Percentiles rank a stretch among this genome's conserved stretches.
Conservation (phyloP, 352 stramenopile species). For the Albugo laibachii region DNA sequence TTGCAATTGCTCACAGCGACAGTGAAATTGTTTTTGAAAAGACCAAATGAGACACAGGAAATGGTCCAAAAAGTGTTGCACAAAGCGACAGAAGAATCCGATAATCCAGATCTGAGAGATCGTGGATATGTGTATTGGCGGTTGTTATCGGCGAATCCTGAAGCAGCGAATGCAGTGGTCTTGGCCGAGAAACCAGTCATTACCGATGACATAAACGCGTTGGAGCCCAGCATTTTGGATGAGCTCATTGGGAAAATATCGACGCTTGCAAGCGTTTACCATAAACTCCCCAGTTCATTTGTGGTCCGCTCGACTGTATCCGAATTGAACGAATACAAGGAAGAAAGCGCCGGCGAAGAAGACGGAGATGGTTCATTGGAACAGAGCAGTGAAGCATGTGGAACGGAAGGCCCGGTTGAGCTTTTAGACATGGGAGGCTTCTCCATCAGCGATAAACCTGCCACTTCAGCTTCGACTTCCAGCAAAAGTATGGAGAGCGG, state of each 20-base stretch:
- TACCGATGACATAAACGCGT: constrained; percentile 92
- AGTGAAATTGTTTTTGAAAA: constrained; percentile 98
- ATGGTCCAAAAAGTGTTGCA: constrained; percentile 97
- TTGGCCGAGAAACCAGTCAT: constrained; percentile 98
- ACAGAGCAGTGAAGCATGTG: constrained; percentile 7
- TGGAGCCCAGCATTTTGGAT: constrained; percentile 91
- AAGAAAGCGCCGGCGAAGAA: constrained; percentile 30
- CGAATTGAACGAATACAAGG: constrained; percentile 42
- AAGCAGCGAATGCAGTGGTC: constrained; percentile 95
- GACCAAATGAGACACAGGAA: constrained; percentile 80
- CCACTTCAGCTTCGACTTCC: constrained; percentile 12
- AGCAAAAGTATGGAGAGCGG: constrained; percentile 9
- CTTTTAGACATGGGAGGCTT: constrained; percentile 74
- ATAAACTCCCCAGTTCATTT: constrained; percentile 84
- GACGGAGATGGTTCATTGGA: constrained; percentile 39
- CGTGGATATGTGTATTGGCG: constrained; percentile 99
- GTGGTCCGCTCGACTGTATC: constrained; percentile 68
- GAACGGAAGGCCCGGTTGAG: constrained; percentile 19
- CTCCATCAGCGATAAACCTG: constrained; percentile 37
- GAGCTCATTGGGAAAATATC: constrained; percentile 94
- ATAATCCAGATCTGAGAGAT: constrained; percentile 98
- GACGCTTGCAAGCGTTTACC: constrained; percentile 95
- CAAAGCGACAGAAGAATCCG: constrained; percentile 94
- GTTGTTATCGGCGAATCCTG: constrained; percentile 93
- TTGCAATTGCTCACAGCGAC: constrained; percentile 96